A percentile compares a stretch with the other conserved stretches of the same genome.
phyloP scores from a whole-genome alignment of 495 filamentous ascomycete genomes.

The Podospora conica region DNA sequence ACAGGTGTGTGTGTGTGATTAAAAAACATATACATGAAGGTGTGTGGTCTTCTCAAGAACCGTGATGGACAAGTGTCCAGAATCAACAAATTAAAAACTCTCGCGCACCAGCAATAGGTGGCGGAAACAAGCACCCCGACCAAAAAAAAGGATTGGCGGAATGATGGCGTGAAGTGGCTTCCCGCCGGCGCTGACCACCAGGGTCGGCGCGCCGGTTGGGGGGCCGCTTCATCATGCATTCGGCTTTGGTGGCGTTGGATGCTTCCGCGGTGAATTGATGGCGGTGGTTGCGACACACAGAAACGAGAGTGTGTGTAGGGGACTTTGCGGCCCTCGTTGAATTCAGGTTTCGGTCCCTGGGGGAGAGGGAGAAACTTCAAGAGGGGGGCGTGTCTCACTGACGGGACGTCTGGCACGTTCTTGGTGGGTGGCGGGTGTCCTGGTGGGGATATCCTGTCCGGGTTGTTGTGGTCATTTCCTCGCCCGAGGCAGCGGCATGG shows the following conservation, averaged over 20 bases:
- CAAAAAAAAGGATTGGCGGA: neutral
- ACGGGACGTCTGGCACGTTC: constrained; percentile 19
- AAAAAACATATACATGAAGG: constrained; percentile 1
- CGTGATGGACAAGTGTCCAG: neutral
- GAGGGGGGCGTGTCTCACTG: neutral
- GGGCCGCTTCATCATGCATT: neutral
- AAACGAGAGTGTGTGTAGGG: neutral
- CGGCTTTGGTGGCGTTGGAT: neutral
- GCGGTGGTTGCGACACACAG: neutral
- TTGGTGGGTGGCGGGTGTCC: constrained; percentile 5
- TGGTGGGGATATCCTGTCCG: constrained; percentile 1
- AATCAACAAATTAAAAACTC: neutral
- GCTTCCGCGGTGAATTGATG: neutral
- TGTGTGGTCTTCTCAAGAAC: constrained; percentile 2
- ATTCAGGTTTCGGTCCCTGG: neutral
- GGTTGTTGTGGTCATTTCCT: constrained; percentile 20
- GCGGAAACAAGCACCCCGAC: neutral
- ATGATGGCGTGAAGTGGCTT: neutral
- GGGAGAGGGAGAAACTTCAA: neutral
- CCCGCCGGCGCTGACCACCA: neutral
- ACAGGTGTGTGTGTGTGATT: constrained; percentile 3
- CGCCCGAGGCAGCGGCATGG: constrained; percentile 22
- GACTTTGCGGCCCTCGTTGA: neutral
- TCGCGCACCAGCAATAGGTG: neutral
- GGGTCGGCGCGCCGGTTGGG: neutral